Evolutionary conservation across 1,284 basidiomycete species (phyloP).

Genomic region (Fistulinella staudtii): DNA sequence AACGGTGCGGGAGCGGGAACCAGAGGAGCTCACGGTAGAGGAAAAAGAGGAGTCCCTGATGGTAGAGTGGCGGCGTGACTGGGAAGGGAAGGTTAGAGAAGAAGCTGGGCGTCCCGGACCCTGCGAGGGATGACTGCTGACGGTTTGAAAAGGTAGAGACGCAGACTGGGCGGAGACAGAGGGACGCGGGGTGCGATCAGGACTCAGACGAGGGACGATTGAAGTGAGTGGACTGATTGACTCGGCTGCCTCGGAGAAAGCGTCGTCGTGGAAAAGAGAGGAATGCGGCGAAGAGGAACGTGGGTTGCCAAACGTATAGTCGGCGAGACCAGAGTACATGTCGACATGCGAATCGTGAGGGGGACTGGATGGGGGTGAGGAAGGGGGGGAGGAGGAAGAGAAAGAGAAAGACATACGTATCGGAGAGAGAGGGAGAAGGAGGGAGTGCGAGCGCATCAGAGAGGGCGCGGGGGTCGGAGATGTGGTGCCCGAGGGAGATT

Average conservation of each 20-base stretch:
- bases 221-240: constrained; percentile 30
- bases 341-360: constrained; percentile 2
- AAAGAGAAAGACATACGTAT: constrained; percentile 5
- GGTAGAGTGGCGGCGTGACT: constrained; percentile 15
- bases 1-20: constrained; percentile 7
- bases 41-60: constrained; percentile 7
- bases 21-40: background rate
- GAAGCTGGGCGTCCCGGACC: constrained; percentile 25
- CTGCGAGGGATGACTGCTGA: constrained; percentile 42
- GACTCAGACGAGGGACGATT: constrained; percentile 16
- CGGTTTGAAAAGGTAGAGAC: constrained; percentile 15
- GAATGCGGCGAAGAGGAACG: constrained; percentile 3
- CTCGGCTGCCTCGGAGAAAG: constrained; percentile 12
- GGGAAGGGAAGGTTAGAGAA: constrained; percentile 12
- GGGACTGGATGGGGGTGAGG: background rate
- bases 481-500: constrained; percentile 24
- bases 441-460: constrained; percentile 26
- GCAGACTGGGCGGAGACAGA: constrained; percentile 40
- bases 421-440: background rate
- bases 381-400: background rate
- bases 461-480: constrained; percentile 29
- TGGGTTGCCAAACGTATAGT: constrained; percentile 26
- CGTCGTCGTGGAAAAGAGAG: constrained; percentile 11
- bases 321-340: constrained; percentile 28
- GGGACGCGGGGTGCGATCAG: constrained; percentile 53